Base-by-base conservation (phyloP, 164 flowering plant genomes). In the Amborella trichopoda region DNA sequence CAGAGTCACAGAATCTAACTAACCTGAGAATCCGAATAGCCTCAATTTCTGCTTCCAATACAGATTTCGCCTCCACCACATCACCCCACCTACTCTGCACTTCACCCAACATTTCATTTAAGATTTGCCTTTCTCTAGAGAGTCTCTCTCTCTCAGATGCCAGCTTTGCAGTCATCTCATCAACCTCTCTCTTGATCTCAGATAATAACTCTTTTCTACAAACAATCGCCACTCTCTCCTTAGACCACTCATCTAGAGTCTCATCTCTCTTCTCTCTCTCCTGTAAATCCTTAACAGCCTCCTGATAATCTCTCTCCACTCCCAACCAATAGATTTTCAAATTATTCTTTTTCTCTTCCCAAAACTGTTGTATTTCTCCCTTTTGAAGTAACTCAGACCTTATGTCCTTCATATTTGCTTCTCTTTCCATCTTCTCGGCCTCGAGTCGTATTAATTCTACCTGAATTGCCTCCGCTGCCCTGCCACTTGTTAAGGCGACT, bases 1-100 rank as follows among this genome's bases (percentile, higher is more conserved):
- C 5, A 18, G 11, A 40, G 16, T 16, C 11, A 39, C 3, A 26
- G n/a, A 5, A 23, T 33, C 21, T 1, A 25, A 17, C 42, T 68
- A 68, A 86, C 98, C 98, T 78, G n/a, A 86, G 71, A 33, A 80
- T 81, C 17, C 70, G 78, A 28, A 83, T 40, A 53, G 94, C 94
- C 74, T 86, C 89, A 51, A 58, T 71, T 73, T 91, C 93, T 60
- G 98, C 80, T 61, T 78, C 83, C 41, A 83, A 55, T 36, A 75
- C 49, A 40, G 93, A 78, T 53, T 81, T 90, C 34, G 65, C 61
- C 59, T 81, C 86, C 56, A 73, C 57, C 38, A 80, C 14, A 19
- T 58, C 74, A 59, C 78, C 87, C 49, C 51, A 77, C 64, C 69
- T 76, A 40, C 56, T 57, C 63, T 55, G 69, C 32, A 76, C 61